These are phyloP conservation scores for Microsporum audouinii DNA, from an alignment of 2,329 filamentous ascomycete genomes.

Conservation along the genomic window DNA sequence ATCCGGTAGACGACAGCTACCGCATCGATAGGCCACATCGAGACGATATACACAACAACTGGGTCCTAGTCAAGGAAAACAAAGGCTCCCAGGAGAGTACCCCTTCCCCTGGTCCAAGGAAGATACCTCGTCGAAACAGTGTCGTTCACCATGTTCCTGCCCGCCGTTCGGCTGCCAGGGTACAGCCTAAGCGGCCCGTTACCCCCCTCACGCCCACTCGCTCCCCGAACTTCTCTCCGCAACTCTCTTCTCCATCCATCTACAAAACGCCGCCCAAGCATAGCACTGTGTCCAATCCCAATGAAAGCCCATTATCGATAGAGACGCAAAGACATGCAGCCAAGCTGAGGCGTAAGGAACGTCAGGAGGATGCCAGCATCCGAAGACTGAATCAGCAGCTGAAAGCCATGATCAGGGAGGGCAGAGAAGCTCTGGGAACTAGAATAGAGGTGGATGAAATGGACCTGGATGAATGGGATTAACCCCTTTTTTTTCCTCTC, in stretches of 20 bases:
- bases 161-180: constrained; percentile 6
- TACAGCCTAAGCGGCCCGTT: constrained; percentile 8
- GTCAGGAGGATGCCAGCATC: constrained; percentile 67
- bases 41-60: constrained; percentile 25
- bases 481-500: not conserved
- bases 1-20: constrained; percentile 30
- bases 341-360: constrained; percentile 60
- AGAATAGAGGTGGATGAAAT: constrained; percentile 49
- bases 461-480: constrained; percentile 26
- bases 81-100: constrained; percentile 11
- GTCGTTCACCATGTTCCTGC: constrained; percentile 8
- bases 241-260: constrained; percentile 3
- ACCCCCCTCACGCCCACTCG: constrained; percentile 13
- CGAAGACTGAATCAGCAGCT: constrained; percentile 67
- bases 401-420: constrained; percentile 78
- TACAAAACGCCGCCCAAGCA: constrained; percentile 19
- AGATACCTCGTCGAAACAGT: constrained; percentile 7
- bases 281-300: constrained; percentile 20
- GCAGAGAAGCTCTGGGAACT: constrained; percentile 71
- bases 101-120: constrained; percentile 14
- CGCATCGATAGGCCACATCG: not conserved
- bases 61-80: constrained; percentile 51
- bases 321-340: constrained; percentile 66
- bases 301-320: constrained; percentile 25
- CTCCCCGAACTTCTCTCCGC: constrained; percentile 3